Conservation (phyloP, 140 eudicot species). For the Erigeron philadelphicus region DNA sequence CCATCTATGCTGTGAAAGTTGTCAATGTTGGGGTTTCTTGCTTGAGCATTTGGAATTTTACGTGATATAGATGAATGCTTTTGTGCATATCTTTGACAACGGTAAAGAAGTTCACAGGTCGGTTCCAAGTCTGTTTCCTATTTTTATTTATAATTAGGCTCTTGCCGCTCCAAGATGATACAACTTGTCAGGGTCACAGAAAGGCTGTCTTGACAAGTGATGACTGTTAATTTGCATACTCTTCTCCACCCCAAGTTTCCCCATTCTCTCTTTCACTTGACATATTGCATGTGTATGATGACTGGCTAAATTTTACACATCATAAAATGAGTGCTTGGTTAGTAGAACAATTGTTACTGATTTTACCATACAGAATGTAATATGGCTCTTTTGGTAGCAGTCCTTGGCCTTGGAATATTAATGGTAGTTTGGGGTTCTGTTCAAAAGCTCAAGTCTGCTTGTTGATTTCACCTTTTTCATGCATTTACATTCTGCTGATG, state of each 20-base stretch:
- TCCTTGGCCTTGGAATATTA: not conserved
- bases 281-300: conserved; percentile 11
- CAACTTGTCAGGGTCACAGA: not conserved
- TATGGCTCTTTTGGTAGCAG: conserved; percentile 7
- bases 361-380: not conserved
- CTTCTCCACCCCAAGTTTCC: conserved; percentile 1
- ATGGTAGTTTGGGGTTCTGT: not conserved
- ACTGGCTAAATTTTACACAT: not conserved
- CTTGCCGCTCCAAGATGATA: not conserved
- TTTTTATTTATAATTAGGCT: not conserved
- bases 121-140: not conserved
- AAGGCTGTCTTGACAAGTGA: not conserved
- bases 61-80: not conserved
- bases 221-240: not conserved
- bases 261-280: conserved; percentile 5
- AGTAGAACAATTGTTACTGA: conserved; percentile 2
- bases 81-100: not conserved
- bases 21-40: conserved; percentile 9
- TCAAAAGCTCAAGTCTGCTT: conserved; percentile 8
- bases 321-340: conserved; percentile 14
- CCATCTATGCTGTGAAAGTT: conserved; percentile 2
- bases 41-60: conserved; percentile 4
- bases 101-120: not conserved
- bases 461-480: conserved; percentile 1
- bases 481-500: conserved; percentile 24